Percentiles rank a stretch among this genome's conserved stretches.
Evolutionary conservation across 2,329 filamentous ascomycete species (phyloP).

Genomic region (Capronia epimyces): DNA sequence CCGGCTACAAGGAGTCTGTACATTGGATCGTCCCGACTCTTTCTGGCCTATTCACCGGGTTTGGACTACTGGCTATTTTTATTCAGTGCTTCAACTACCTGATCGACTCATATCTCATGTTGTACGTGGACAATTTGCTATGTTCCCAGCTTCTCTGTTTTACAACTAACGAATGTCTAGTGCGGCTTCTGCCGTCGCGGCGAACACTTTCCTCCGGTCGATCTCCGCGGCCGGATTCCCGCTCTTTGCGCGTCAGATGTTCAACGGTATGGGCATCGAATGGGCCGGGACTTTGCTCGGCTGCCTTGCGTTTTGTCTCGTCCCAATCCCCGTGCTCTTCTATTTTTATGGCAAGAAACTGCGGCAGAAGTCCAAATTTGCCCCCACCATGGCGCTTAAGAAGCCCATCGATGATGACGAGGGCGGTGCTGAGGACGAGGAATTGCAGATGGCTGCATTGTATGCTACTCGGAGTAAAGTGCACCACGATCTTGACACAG

Average conservation of each 20-base stretch:
- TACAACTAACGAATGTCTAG: constrained; percentile 28
- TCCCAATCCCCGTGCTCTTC: constrained; percentile 38
- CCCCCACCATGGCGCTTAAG: constrained; percentile 46
- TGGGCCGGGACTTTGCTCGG: constrained; percentile 38
- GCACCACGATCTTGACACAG: constrained; percentile 21
- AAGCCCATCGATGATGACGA: constrained; percentile 38
- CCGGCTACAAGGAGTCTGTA: constrained; percentile 47
- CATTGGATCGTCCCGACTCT: constrained; percentile 40
- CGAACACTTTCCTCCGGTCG: constrained; percentile 47
- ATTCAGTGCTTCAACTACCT: constrained; percentile 55
- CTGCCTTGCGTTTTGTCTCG: constrained; percentile 34
- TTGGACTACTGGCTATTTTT: constrained; percentile 55
- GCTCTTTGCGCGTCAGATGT: constrained; percentile 53
- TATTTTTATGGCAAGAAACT: constrained; percentile 33
- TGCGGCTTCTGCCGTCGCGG: constrained; percentile 47
- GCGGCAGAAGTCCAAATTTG: constrained; percentile 27
- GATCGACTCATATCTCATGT: constrained; percentile 55
- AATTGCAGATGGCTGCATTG: constrained; percentile 23
- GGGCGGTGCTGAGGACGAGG: constrained; percentile 27
- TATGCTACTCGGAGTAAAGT: constrained; percentile 25
- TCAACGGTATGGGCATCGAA: constrained; percentile 47
- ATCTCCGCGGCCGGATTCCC: constrained; percentile 42
- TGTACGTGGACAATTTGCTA: constrained; percentile 33
- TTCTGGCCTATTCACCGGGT: constrained; percentile 51
- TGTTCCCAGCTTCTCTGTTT: neutral